Evolutionary conservation across 2,329 filamentous ascomycete species (phyloP).

Genomic region (Fusarium piperis): DNA sequence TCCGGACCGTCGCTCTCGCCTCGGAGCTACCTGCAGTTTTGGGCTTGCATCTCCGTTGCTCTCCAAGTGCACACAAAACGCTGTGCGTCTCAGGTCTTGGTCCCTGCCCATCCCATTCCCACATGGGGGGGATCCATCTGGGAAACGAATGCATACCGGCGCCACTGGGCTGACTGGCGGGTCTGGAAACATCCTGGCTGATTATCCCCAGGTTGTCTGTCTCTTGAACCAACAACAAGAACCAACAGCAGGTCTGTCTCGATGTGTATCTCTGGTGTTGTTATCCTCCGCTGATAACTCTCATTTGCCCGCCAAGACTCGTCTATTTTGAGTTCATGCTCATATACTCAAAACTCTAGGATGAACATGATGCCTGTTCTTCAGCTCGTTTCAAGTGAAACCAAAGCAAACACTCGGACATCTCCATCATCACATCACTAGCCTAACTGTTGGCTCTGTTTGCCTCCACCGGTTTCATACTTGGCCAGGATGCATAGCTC

Average conservation of each 20-base stretch:
- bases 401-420: neutral
- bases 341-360: neutral
- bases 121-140: neutral
- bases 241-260: neutral
- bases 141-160: slow-evolving; percentile 1
- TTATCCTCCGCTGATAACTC: neutral
- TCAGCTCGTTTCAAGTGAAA: slow-evolving; percentile 16
- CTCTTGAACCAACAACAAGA: neutral
- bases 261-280: neutral
- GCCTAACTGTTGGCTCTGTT: neutral
- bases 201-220: slow-evolving; percentile 1
- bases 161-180: slow-evolving; percentile 20
- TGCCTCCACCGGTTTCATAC: slow-evolving; percentile 15
- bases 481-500: neutral
- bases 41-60: neutral
- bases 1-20: neutral
- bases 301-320: neutral
- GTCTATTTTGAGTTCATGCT: neutral
- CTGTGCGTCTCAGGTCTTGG: slow-evolving; percentile 17
- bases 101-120: neutral
- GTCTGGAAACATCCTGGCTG: slow-evolving; percentile 1
- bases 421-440: neutral
- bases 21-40: neutral
- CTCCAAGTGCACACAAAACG: slow-evolving; percentile 4
- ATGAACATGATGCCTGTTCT: neutral